phyloP scores from a whole-genome alignment of 2,329 filamentous ascomycete genomes.

The Cadophora gregata region DNA sequence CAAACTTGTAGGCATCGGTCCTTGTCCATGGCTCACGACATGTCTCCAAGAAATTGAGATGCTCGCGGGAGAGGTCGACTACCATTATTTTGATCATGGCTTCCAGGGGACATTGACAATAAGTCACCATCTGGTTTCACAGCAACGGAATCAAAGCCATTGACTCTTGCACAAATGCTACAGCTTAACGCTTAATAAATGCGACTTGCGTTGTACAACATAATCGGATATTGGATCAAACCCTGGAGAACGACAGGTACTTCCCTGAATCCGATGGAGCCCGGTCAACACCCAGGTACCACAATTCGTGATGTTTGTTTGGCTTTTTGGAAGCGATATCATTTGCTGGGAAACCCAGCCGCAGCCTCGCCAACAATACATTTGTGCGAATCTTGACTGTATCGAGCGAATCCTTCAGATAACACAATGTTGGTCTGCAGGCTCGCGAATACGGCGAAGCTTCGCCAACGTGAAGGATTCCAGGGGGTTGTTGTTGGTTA shows the following conservation, averaged over 20 bases:
- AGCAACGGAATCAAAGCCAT: background rate
- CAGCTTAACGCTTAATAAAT: background rate
- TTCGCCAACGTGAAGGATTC: background rate
- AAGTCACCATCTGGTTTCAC: background rate
- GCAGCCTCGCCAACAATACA: background rate
- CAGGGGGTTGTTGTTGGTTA: background rate
- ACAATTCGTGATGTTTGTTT: background rate
- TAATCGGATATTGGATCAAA: background rate
- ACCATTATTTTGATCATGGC: background rate
- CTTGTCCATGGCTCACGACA: background rate
- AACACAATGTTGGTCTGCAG: background rate
- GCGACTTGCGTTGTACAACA: too few relatives aligned
- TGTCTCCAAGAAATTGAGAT: background rate
- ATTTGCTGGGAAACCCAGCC: background rate
- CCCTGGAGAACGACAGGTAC: background rate
- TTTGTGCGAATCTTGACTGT: background rate
- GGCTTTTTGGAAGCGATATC: background rate
- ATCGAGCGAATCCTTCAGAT: slow-evolving; percentile 11
- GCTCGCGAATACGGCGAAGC: background rate
- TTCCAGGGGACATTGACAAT: background rate
- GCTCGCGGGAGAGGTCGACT: background rate
- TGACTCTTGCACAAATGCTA: background rate
- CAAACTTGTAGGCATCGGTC: background rate
- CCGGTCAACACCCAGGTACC: background rate
- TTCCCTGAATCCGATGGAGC: background rate